phyloP scores from a whole-genome alignment of 192 early-diverging fungal genomes.

The Coemansia sp. region DNA sequence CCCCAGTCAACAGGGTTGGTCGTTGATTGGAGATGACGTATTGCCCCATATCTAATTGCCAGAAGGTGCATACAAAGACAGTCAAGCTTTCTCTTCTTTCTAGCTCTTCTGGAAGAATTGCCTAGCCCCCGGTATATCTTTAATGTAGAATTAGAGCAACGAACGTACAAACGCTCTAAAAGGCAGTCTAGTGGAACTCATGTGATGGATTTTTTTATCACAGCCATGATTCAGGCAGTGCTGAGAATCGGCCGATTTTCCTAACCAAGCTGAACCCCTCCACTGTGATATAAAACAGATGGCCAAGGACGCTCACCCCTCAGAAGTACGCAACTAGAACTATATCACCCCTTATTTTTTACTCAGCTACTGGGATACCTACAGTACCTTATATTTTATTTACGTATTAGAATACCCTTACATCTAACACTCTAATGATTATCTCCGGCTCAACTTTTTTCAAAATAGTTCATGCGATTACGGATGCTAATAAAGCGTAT shows the following conservation, averaged over 20 bases:
- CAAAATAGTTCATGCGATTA: not conserved
- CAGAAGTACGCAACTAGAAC: too few relatives aligned
- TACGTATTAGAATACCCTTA: too few relatives aligned
- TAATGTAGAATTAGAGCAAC: not conserved
- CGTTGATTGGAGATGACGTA: not conserved
- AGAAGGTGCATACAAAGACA: not conserved
- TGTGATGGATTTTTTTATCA: not conserved
- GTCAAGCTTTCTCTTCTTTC: not conserved
- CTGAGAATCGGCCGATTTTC: not conserved
- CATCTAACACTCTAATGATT: too few relatives aligned
- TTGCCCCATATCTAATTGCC: not conserved
- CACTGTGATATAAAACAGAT: not conserved
- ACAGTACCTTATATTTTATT: too few relatives aligned
- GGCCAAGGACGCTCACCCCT: not conserved
- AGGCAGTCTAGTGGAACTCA: not conserved
- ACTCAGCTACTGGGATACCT: too few relatives aligned
- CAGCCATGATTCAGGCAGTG: not conserved
- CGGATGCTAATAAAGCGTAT: not conserved
- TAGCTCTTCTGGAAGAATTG: not conserved
- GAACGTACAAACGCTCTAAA: not conserved
- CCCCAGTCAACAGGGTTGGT: not conserved
- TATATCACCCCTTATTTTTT: too few relatives aligned
- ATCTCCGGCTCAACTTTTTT: too few relatives aligned
- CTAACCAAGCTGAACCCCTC: not conserved
- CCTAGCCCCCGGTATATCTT: not conserved